Base-by-base conservation (phyloP, 176 grass and related monocot species). In the Microstegium vimineum region DNA sequence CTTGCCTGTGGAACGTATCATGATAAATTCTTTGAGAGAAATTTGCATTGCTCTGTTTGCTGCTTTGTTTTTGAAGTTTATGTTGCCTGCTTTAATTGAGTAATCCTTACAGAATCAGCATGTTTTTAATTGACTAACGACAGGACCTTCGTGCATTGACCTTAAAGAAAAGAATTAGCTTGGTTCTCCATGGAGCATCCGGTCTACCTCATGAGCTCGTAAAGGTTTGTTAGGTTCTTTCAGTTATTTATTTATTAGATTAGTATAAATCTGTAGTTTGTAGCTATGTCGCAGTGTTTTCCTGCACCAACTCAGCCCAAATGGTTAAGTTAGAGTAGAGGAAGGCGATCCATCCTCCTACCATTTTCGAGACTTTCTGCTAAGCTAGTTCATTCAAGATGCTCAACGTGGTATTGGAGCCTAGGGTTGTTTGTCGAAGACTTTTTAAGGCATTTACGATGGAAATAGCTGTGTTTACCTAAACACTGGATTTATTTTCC, bases 171-270 rank as follows among this genome's bases (percentile, higher is more conserved):
- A 92, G 95, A 73, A 82, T 94, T 62, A 83, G 76, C 86, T 90
- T 98, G 87, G 95, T 98, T 83, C 92, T 98, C 33, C 95, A 98
- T 84, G 95, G 95, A 85, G 95, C 95, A 73, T 98, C 95, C 73
- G 95, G 95, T 76, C 79, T 95, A 45, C 71, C 88, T 42, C 81
- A 63, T 37, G 89, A 85, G 54, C 84, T 98, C 56, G 69, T 98
- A 25, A 74, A 98, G 95, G 95, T 98, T 71, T 3, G 56, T 38
- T 59, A 82, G 47, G 77, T 26, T 42, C 26, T 81, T 87, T 42
- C 52, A 10, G 26, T 62, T 62, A 32, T 33, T 68, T 63, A 49
- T 65, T 62, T 31, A 20, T 52, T 66, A 59, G 30, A 76, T 46
- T 35, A 66, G 14, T 45, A 70, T 59, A 25, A 59, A 23, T 8